Evolutionary conservation across 805 yeast genomes (phyloP), one percentile per base, ranked within the genome.

Genomic region (Candida maesae): DNA sequence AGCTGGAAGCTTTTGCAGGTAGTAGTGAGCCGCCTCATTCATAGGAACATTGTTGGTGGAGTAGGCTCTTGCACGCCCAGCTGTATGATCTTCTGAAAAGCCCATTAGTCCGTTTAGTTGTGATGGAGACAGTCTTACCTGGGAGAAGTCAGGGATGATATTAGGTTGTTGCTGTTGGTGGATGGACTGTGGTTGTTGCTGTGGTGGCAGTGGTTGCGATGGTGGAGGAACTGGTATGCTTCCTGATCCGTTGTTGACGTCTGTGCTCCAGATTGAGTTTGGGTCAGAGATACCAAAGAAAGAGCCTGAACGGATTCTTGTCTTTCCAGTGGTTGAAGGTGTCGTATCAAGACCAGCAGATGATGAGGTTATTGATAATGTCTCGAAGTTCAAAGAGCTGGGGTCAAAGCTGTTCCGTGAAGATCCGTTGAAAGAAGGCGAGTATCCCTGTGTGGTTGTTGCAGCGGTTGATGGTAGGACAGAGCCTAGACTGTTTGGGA

Each of bases 261-360:
- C 43, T 14, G 33, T 31, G 46, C 75, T 74, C 85, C 85, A 79
- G 39, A 79, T 78, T 29, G 82, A 75, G 47, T 74, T 65, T 32
- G 68, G 65, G 31, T 60, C 65, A 2, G 57, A 46, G n/a, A 60
- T 30, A 2, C 63, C 64, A 29, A 61, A 67, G 34, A 78, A 61
- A 2, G 82, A 76, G 5, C 81, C 78, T 1, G 83, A 77, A 39
- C 85, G 68, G 47, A 74, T 60, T 48, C 84, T 62, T 24, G 59
- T 48, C 50, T 33, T 49, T 6, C 39, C 37, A n/a, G 43, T 50
- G 31, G 33, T 29, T 7, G 38, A 14, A 14, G 28, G 7, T 16
- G 33, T 35, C 8, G 46, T 18, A 17, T 48, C 50, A 6, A 38
- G 26, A 13, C 61, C 35, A 6, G 49, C 38, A 14, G 50, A 28